These are phyloP conservation scores for Circinella umbellata DNA, from an alignment of 371 early-diverging fungal genomes.

Conservation along the genomic window DNA sequence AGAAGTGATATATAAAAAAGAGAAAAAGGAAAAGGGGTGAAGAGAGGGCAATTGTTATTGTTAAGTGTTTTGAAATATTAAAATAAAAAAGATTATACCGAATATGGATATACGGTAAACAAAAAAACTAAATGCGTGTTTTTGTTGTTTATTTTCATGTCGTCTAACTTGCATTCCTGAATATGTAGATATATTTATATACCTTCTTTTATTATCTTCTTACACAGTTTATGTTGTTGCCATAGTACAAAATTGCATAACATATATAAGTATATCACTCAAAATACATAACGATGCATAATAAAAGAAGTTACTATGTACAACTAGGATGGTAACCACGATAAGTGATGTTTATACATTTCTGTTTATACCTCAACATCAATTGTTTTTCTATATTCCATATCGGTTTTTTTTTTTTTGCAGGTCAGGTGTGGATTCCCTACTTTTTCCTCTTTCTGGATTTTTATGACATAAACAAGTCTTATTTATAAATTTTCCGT, in stretches of 20 bases:
- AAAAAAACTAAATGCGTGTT: conserved; percentile 7
- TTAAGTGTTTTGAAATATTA: background rate
- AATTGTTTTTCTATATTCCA: background rate
- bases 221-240: background rate
- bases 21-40: background rate
- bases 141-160: conserved; percentile 10
- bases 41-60: background rate
- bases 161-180: conserved; percentile 16
- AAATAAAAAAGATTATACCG: background rate
- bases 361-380: background rate
- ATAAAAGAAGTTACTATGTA: too few species aligned
- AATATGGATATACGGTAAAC: conserved; percentile 12
- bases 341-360: background rate
- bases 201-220: background rate
- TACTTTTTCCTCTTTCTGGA: too few species aligned
- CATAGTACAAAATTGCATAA: too few species aligned
- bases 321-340: too few species aligned
- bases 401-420: background rate
- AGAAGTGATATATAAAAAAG: conserved; percentile 8
- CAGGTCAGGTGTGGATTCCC: too few species aligned
- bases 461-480: too few species aligned
- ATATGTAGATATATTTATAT: too few species aligned
- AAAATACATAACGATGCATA: too few species aligned
- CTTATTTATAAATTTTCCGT: too few species aligned
- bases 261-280: too few species aligned